These are phyloP conservation scores for Entomortierella beljakovae DNA, from an alignment of 192 early-diverging fungal species.

Conservation along the genomic window DNA sequence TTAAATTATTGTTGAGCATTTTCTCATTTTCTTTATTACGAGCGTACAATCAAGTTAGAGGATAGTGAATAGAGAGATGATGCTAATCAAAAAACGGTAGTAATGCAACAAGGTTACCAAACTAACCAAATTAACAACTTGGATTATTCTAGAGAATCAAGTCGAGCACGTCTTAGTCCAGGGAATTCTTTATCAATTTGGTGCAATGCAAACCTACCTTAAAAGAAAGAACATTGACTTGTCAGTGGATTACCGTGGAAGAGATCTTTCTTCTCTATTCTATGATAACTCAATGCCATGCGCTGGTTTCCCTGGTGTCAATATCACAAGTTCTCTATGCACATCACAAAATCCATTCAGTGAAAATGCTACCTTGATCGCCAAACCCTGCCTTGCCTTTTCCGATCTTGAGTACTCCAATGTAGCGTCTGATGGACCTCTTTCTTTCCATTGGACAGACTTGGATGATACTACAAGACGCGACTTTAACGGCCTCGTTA, in stretches of 20 bases:
- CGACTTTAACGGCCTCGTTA: conserved; percentile 22
- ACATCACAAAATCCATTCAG: conserved; percentile 21
- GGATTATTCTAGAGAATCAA: conserved; percentile 20
- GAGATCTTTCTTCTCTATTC: conserved; percentile 33
- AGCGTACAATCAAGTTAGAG: no score
- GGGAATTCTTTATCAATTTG: conserved; percentile 21
- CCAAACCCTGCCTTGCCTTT: conserved; percentile 31
- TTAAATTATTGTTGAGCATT: no score
- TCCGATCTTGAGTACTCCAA: background rate
- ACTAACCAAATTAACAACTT: background rate
- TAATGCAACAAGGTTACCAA: background rate
- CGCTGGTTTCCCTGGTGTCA: conserved; percentile 7
- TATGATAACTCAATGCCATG: conserved; percentile 31
- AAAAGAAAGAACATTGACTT: conserved; percentile 5
- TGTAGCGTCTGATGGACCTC: conserved; percentile 1
- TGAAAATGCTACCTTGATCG: conserved; percentile 17
- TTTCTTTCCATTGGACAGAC: conserved; percentile 48
- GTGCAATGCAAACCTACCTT: conserved; percentile 14
- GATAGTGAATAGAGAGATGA: no score
- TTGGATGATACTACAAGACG: conserved; percentile 1
- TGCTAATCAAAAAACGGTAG: background rate
- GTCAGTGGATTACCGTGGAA: conserved; percentile 19
- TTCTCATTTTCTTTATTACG: no score
- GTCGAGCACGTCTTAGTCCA: conserved; percentile 27
- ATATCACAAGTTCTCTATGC: conserved; percentile 14